These are phyloP conservation scores for Saturnispora besseyi DNA, from an alignment of 805 yeast genomes.

Conservation along the genomic window DNA sequence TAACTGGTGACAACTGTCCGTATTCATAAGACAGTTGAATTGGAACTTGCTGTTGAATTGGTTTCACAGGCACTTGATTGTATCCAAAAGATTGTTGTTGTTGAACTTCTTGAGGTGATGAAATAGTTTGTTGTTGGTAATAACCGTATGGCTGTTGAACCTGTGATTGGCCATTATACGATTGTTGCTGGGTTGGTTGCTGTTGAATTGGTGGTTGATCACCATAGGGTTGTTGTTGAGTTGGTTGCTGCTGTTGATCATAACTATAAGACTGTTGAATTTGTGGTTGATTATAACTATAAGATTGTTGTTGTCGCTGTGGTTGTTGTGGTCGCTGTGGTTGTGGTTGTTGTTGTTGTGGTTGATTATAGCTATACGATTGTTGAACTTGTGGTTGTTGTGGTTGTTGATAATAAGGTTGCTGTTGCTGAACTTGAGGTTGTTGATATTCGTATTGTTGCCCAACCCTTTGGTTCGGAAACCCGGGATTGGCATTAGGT, in stretches of 20 bases:
- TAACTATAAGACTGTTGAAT: constrained; percentile 8
- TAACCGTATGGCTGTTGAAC: constrained; percentile 7
- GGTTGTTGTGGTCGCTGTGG: constrained; percentile 6
- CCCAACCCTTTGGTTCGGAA: constrained; percentile 5
- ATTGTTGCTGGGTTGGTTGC: constrained; percentile 2
- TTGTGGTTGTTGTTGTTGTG: constrained; percentile 10
- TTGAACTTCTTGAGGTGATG: neutral
- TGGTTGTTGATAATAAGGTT: constrained; percentile 4
- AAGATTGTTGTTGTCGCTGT: constrained; percentile 10
- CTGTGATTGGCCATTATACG: neutral
- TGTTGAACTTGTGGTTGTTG: constrained; percentile 13
- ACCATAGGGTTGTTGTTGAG: neutral
- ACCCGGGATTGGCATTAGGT: constrained; percentile 14
- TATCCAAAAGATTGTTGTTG: constrained; percentile 10
- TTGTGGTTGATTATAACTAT: constrained; percentile 8
- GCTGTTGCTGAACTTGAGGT: constrained; percentile 1
- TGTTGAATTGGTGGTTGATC: neutral
- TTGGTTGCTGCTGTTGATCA: constrained; percentile 6
- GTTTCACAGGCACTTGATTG: neutral
- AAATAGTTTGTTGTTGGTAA: neutral
- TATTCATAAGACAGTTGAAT: neutral
- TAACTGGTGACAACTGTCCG: neutral
- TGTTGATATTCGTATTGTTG: neutral
- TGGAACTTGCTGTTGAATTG: neutral
- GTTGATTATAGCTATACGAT: constrained; percentile 12